Conservation (phyloP, 352 stramenopile genomes). For the Phytopythium helicoides region DNA sequence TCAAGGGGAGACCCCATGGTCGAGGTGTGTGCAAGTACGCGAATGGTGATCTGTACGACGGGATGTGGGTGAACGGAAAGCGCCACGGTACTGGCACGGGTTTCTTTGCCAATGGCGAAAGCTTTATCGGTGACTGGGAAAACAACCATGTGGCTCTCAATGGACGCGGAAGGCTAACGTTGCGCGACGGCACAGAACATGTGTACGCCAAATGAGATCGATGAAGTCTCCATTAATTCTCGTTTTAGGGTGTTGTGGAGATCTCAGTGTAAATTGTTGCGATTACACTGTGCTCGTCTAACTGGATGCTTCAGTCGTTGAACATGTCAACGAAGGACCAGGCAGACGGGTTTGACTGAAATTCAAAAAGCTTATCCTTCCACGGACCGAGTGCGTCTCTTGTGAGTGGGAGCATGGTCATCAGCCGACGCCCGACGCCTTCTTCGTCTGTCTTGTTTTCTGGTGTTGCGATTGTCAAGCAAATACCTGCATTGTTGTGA, state of each 20-base stretch:
- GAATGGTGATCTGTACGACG: conserved; percentile 82
- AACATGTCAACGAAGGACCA: too few species aligned
- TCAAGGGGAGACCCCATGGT: conserved; percentile 61
- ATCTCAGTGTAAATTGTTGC: too few species aligned
- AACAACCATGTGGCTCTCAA: conserved; percentile 83
- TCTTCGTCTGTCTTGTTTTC: background rate
- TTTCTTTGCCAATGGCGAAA: conserved; percentile 72
- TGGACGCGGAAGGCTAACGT: conserved; percentile 60
- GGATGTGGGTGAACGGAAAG: conserved; percentile 78
- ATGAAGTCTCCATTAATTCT: background rate
- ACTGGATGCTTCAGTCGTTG: too few species aligned
- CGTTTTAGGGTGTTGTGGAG: too few species aligned
- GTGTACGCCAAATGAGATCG: conserved; percentile 45
- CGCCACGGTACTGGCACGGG: conserved; percentile 66
- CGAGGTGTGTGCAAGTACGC: conserved; percentile 78
- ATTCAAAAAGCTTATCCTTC: too few species aligned
- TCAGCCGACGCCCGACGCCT: conserved; percentile 1
- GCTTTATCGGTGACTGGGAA: conserved; percentile 74
- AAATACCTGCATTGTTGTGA: background rate
- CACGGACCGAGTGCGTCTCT: conserved; percentile 3
- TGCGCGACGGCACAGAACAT: conserved; percentile 72
- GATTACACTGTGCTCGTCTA: too few species aligned
- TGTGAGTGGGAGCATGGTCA: conserved; percentile 2
- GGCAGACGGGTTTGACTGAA: too few species aligned
- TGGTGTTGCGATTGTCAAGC: conserved; percentile 1